These are phyloP conservation scores for Cyclotella atomus DNA, from an alignment of 108 stramenopile species.

Conservation along the genomic window DNA sequence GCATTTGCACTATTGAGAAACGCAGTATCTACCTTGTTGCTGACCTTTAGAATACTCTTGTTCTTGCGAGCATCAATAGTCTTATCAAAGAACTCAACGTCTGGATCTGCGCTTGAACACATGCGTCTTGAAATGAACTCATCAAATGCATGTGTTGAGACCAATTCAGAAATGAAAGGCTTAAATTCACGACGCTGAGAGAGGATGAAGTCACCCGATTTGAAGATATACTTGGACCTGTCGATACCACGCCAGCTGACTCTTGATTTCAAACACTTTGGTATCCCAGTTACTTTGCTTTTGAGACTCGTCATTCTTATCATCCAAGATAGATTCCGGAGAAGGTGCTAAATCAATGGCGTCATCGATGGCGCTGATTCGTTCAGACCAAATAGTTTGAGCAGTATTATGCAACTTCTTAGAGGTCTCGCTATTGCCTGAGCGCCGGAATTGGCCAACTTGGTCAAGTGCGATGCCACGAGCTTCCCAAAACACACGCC, in stretches of 20 bases:
- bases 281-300: constrained; percentile 80
- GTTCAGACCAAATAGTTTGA: constrained; percentile 70
- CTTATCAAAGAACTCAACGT: constrained; percentile 90
- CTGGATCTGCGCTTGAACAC: constrained; percentile 70
- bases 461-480: constrained; percentile 62
- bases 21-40: constrained; percentile 72
- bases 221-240: constrained; percentile 27
- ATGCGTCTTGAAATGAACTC: constrained; percentile 86
- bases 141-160: constrained; percentile 86
- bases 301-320: constrained; percentile 6
- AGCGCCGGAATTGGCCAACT: constrained; percentile 21
- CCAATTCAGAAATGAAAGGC: constrained; percentile 72
- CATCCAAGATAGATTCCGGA: constrained; percentile 58
- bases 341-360: constrained; percentile 82
- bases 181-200: constrained; percentile 69
- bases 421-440: constrained; percentile 20
- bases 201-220: constrained; percentile 61
- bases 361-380: constrained; percentile 66
- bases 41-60: constrained; percentile 63
- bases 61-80: constrained; percentile 84
- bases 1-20: constrained; percentile 83
- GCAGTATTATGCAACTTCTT: constrained; percentile 39
- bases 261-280: constrained; percentile 45
- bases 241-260: constrained; percentile 34
- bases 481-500: constrained; percentile 82